Evolutionary conservation across 306 rosid species (phyloP), one percentile per base, ranked within the genome.

Genomic region (Senna tora): DNA sequence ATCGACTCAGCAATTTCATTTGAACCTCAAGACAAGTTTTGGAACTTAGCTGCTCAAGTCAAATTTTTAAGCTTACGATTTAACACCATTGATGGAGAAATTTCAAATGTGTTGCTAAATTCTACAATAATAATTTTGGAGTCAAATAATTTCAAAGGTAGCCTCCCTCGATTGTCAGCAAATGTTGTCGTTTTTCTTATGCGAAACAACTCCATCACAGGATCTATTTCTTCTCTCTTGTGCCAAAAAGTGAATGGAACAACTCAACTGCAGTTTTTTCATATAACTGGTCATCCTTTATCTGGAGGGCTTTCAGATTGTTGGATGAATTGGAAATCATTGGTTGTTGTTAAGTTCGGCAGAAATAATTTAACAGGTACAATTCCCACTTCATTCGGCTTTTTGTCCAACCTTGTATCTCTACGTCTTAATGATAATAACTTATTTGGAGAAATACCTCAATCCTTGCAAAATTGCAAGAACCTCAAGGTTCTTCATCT

Each of bases 11-110:
- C 1, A 14, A 28, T 72, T 45, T 52, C 75, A 5, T 68, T 33
- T 20, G 64, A 67, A 38, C 61, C 80, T 22, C 76, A 63, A 0
- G 25, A 53, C 14, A 80, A 69, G 80, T 69, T 80, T 70, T 69
- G 69, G 78, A n/a, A 34, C 16, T 64, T 62, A 33, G 7, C 65
- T 42, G 3, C 49, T 13, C 49, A 41, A 39, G 1, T 41, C 6
- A 15, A 34, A 5, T 0, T 13, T 5, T 14, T 72, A 1, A 0
- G 0, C 12, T 42, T 81, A 0, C 3, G 57, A 38, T 7, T 36
- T 14, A 81, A 81, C 56, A 16, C 50, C 3, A 42, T 79, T 42
- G 39, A 38, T 0, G 77, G 70, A 0, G 63, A 56, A 22, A 74
- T 51, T 5, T 79, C 84, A 5, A 73, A 76, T 41, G 58, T 75